Evolutionary conservation across 2,329 filamentous ascomycete genomes (phyloP).

Genomic region (Fusarium sp.): DNA sequence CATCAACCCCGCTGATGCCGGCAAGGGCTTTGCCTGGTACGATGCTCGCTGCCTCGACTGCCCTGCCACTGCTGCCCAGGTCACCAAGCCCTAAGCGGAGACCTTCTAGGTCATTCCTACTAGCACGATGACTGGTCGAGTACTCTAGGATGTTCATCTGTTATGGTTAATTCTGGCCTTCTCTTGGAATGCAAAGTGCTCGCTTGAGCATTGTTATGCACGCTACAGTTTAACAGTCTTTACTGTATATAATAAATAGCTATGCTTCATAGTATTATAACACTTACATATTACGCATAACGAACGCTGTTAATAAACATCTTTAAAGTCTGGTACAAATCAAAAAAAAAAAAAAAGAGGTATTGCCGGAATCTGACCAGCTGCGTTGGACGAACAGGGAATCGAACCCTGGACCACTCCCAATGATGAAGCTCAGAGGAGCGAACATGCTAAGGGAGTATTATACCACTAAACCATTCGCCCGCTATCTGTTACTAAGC

Average conservation of each 20-base stretch:
- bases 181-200: neutral
- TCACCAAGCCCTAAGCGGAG: neutral
- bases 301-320: neutral
- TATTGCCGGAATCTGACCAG: neutral
- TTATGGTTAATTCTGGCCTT: neutral
- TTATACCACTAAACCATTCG: neutral
- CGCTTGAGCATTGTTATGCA: neutral
- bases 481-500: neutral
- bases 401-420: neutral
- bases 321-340: neutral
- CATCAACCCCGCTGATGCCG: neutral
- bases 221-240: neutral
- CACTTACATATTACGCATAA: neutral
- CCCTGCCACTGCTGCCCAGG: neutral
- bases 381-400: neutral
- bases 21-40: neutral
- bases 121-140: neutral
- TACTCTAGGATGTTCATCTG: neutral
- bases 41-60: neutral
- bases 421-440: too few relatives aligned
- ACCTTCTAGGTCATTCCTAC: rapidly evolving
- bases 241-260: neutral
- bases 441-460: neutral
- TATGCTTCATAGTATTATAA: neutral
- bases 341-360: neutral